Base-by-base conservation (phyloP, 2,329 filamentous ascomycete species). In the Trichophyton mentagrophytes region DNA sequence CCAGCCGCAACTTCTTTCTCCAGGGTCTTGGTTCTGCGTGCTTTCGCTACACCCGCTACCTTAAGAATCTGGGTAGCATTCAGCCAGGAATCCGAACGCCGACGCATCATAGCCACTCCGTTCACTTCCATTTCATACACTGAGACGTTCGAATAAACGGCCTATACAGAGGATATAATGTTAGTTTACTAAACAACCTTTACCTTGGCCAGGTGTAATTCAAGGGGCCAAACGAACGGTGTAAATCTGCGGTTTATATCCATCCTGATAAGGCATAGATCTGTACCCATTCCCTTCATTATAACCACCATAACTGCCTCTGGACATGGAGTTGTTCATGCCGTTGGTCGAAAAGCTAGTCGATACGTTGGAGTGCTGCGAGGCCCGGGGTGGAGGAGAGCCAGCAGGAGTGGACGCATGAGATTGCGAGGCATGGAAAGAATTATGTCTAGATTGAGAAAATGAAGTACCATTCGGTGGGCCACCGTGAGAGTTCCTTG, bases 101-200 rank as follows among this genome's bases (percentile, higher is more conserved):
- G 86, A 72, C 93, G 89, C 93, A 99, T 99, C 58, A 97, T 91
- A 25, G 90, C 90, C 65, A 99, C 80, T 53, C 84, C 84, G 72
- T 96, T 95, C 63, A 97, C 88, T 73, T 96, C 91, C 90, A 97
- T 96, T 75, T 99, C 93, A 77, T 97, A 99, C 15, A 99, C 93
- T 63, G 92, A 87, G 53, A 97, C 90, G 66, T 91, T 90, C 6
- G 62, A 61, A 33, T 63, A 62, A 22, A 62, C 64, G 27, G 60
- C 60, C 56, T 63, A 57, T n/a, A 44, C 49, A 44, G 60, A 30
- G 27, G 27, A 58, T 49, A 38, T 30, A 58, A 56, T 13, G 11
- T 55, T 55, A 59, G 44, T 38, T 56, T 42, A 27, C 33, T 13
- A 20, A 17, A n/a, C 49, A 58, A 3, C 55, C 38, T 22, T 42